Conservation (phyloP, 2,329 filamentous ascomycete genomes). For the Lecanicillium sp. region DNA sequence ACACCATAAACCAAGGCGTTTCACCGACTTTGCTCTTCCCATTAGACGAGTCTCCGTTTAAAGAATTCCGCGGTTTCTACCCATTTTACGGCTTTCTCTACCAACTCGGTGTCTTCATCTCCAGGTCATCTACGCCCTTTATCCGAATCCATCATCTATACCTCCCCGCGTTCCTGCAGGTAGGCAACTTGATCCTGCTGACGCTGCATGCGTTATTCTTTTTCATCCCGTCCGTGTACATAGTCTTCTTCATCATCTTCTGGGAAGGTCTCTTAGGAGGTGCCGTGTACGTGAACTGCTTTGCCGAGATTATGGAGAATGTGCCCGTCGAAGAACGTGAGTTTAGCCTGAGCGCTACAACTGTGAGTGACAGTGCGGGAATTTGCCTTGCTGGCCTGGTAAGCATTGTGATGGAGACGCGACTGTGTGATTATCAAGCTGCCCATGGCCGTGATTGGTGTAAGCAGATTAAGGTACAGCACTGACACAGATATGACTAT, state of each 20-base stretch:
- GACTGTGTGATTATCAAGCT: conserved; percentile 79
- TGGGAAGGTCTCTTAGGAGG: conserved; percentile 93
- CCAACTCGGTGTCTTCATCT: conserved; percentile 90
- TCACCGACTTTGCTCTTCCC: conserved; percentile 85
- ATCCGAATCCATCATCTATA: conserved; percentile 76
- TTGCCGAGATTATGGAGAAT: conserved; percentile 84
- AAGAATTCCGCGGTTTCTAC: conserved; percentile 79
- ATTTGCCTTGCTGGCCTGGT: conserved; percentile 84
- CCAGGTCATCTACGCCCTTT: conserved; percentile 83
- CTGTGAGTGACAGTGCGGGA: conserved; percentile 83
- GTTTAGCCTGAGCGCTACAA: conserved; percentile 84
- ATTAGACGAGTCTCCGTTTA: conserved; percentile 65
- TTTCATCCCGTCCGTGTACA: conserved; percentile 76
- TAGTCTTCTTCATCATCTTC: conserved; percentile 80
- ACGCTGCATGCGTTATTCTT: conserved; percentile 68
- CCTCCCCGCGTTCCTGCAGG: conserved; percentile 71
- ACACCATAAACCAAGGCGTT: conserved; percentile 95
- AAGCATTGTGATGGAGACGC: conserved; percentile 73
- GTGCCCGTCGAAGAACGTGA: conserved; percentile 72
- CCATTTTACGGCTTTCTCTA: conserved; percentile 93
- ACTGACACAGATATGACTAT: not conserved
- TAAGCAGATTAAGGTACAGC: conserved; percentile 39
- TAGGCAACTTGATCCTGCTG: conserved; percentile 67
- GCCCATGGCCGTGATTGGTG: conserved; percentile 71
- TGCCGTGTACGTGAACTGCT: conserved; percentile 90